Conservation (phyloP, 306 rosid species). For the Malus sylvestris region DNA sequence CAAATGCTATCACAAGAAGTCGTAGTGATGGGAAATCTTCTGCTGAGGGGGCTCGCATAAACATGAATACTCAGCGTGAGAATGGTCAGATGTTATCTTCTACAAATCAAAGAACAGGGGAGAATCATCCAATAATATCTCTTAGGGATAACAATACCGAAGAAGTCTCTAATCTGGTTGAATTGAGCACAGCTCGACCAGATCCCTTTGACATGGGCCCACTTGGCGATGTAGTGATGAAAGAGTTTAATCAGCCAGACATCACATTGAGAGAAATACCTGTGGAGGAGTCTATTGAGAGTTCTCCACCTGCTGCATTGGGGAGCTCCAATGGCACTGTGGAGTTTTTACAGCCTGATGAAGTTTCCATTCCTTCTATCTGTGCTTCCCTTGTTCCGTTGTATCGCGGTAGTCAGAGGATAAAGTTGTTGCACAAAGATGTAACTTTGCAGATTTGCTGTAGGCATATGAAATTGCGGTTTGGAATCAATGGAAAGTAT, state of each 20-base stretch:
- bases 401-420: constrained; percentile 52
- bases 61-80: constrained; percentile 2
- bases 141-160: constrained; percentile 22
- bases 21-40: constrained; percentile 51
- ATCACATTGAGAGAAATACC: constrained; percentile 36
- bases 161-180: constrained; percentile 14
- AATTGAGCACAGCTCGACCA: constrained; percentile 19
- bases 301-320: constrained; percentile 29
- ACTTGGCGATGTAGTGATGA: constrained; percentile 29
- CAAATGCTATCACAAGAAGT: constrained; percentile 72
- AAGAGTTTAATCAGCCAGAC: constrained; percentile 32
- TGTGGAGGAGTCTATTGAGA: constrained; percentile 24
- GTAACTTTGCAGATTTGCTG: constrained; percentile 54
- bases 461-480: constrained; percentile 66
- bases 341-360: constrained; percentile 46
- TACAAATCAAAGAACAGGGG: constrained; percentile 20
- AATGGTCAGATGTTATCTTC: constrained; percentile 29
- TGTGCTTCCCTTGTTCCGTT: constrained; percentile 45
- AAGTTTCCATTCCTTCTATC: constrained; percentile 48
- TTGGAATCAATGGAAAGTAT: constrained; percentile 72
- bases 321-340: constrained; percentile 19
- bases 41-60: constrained; percentile 16
- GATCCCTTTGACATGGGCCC: constrained; percentile 39
- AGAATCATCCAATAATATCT: constrained; percentile 50
- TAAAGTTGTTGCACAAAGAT: constrained; percentile 59